Evolutionary conservation across 1,284 basidiomycete species (phyloP), one percentile per base, ranked within the genome.

Genomic region (Rhizoctonia solani): DNA sequence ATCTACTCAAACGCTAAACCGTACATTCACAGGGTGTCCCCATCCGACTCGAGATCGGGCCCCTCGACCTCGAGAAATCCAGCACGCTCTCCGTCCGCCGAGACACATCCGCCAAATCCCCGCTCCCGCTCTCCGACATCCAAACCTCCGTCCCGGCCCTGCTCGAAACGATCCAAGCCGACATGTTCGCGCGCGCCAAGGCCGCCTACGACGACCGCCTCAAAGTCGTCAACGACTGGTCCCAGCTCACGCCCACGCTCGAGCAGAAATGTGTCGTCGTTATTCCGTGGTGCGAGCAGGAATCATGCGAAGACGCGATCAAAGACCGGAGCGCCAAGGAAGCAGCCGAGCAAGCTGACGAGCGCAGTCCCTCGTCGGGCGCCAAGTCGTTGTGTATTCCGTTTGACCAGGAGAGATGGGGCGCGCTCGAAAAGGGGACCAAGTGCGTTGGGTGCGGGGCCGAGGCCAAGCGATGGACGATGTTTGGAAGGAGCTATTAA

Each of bases 351-450:
- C 90, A 90, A 23, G 89, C 92, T 74, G 95, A 98, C 75, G 93
- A 94, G 76, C 89, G 93, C 37, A 95, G 95, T 21, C 97, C 96
- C 0, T 96, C 93, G n/a, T 95, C 96, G 34, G 96, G 96, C 59
- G 97, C 97, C 70, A 99, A 99, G 79, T 95, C 93, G 4, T 87
- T 99, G 11, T 93, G 91, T 74, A 98, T 99, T 81, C 96, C 97
- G 16, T 96, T 96, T 76, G 93, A 98, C 75, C 96, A 99, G 79
- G 83, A 81, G 4, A 84, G 84, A 54, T 97, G 88, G 84, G 82
- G 87, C 14, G 79, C 84, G 42, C 92, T 95, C 73, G 87, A 89
- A 75, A 81, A 79, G 42, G 87, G 92, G 66, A 91, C 89, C 13
- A 93, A 91, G 76, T 97, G 94, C 78, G 83, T 90, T 68, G 90